These are phyloP conservation scores for Stagonosporopsis vannaccii DNA, from an alignment of 2,329 filamentous ascomycete genomes.

Conservation along the genomic window DNA sequence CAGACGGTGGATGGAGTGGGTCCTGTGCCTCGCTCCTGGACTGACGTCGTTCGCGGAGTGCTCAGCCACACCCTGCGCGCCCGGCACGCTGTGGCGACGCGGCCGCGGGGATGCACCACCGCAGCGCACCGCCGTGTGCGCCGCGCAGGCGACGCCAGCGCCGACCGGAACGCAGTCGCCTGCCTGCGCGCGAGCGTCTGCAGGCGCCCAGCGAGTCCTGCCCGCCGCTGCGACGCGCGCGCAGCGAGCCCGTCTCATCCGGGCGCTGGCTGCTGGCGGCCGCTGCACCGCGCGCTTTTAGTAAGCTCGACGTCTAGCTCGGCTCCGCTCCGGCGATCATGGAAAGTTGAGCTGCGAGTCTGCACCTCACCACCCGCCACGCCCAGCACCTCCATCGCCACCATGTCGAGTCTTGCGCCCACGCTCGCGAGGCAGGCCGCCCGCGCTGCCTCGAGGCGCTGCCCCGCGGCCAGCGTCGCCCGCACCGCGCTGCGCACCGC, in stretches of 20 bases:
- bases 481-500: constrained; percentile 52
- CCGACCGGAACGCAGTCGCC: neutral
- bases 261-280: no score
- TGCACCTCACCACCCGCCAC: neutral
- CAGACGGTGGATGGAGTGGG: constrained; percentile 1
- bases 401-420: constrained; percentile 63
- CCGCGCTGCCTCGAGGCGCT: constrained; percentile 61
- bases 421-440: constrained; percentile 78
- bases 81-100: neutral
- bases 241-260: neutral
- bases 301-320: neutral
- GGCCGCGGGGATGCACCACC: neutral
- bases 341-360: neutral
- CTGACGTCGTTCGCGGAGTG: constrained; percentile 6
- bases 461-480: constrained; percentile 52
- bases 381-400: constrained; percentile 19
- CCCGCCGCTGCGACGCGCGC: neutral
- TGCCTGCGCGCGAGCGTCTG: neutral
- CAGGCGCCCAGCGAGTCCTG: neutral
- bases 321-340: neutral
- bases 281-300: neutral
- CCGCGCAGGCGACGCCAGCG: neutral
- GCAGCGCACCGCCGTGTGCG: neutral
- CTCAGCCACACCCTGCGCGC: constrained; percentile 2
- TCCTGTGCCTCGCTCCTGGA: constrained; percentile 7